Base-by-base conservation (phyloP, 2,329 filamentous ascomycete genomes). In the Xylariales sp. region DNA sequence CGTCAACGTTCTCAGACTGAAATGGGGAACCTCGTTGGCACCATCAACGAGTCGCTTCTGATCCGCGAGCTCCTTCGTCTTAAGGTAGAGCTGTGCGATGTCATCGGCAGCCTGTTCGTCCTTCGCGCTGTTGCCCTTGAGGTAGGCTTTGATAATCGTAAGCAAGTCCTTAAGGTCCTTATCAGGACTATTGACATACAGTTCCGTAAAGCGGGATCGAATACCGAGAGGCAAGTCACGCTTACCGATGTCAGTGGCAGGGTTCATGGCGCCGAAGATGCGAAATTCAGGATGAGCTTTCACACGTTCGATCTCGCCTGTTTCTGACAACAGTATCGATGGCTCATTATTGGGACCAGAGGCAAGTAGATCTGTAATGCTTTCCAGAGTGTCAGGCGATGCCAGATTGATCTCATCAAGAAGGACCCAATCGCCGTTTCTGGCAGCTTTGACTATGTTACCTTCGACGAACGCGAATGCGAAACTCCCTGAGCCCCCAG, bases 251-350 rank as follows among this genome's bases (percentile, higher is more conserved):
- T 99, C 93, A 3, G 93, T 98, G 4, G 93, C 93, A 21, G 93
- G 93, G 57, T 99, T 99, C 93, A 99, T 99, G 20, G 94, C 93
- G 38, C 88, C 94, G 58, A 99, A 98, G 11, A 99, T 86, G 28
- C 93, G 82, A 61, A 99, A 98, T 49, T 95, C 82, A 0, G 88
- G 84, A 61, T 98, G 91, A 1, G 90, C 93, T 46, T 83, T 76
- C 25, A 98, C 83, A 49, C 90, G 80, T 61, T 97, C 88, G 31
- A 95, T 88, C 52, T 93, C 89, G 27, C 93, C 93, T 28, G 89
- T 93, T 66, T 99, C 93, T 0, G 90, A 90, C 6, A 99, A 74
- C 4, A 98, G 68, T 33, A 98, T 82, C 0, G 88, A 96, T 1
- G 91, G 91, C 1, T 73, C 71, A 24, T 81, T 80, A 46, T 80